These are phyloP conservation scores for Ogataea trehaloabstinens DNA, from an alignment of 805 yeast species.

Conservation along the genomic window DNA sequence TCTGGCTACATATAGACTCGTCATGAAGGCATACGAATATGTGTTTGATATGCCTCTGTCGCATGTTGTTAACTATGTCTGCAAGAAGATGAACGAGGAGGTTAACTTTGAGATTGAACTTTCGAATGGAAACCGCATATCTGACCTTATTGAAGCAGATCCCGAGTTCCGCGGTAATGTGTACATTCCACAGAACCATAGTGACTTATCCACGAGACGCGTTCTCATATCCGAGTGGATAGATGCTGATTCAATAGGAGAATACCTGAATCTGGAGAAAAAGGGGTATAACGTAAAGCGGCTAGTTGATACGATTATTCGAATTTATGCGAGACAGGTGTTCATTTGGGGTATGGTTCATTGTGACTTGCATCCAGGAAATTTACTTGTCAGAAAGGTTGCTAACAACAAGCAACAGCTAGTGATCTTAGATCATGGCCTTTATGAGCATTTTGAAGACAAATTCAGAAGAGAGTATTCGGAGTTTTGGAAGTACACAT, in stretches of 20 bases:
- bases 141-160: constrained; percentile 41
- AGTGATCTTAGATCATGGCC: constrained; percentile 74
- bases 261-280: constrained; percentile 40
- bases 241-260: constrained; percentile 61
- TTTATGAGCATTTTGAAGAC: constrained; percentile 54
- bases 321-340: constrained; percentile 54
- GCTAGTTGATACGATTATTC: constrained; percentile 51
- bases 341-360: constrained; percentile 69
- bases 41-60: constrained; percentile 65
- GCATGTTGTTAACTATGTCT: constrained; percentile 54
- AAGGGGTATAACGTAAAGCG: constrained; percentile 37
- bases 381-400: constrained; percentile 52
- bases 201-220: constrained; percentile 43
- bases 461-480: constrained; percentile 56
- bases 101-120: constrained; percentile 59
- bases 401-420: constrained; percentile 44
- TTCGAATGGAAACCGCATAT: constrained; percentile 46
- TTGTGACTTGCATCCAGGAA: constrained; percentile 83
- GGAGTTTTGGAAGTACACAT: constrained; percentile 60
- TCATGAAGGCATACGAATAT: constrained; percentile 52
- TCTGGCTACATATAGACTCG: constrained; percentile 51
- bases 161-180: constrained; percentile 38
- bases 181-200: constrained; percentile 55
- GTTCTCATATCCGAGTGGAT: constrained; percentile 74
- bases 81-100: constrained; percentile 57